Percentiles rank a stretch among this genome's conserved stretches.
Evolutionary conservation across 176 grass and related monocot genomes (phyloP).

Genomic region (Avena atlantica): DNA sequence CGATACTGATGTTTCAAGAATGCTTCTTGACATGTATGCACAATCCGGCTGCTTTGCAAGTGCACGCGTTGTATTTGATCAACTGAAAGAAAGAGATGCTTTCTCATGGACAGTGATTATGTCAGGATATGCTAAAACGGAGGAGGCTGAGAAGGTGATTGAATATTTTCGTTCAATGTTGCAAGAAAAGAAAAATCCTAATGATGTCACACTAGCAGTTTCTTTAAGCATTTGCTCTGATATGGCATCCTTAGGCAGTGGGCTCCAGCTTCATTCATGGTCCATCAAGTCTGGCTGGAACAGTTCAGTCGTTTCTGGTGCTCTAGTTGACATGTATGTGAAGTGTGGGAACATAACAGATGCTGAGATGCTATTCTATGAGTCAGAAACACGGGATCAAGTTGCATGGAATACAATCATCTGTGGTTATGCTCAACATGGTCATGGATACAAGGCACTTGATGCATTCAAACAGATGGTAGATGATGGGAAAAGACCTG

Average conservation of each 20-base stretch:
- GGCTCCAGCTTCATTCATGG: conserved; percentile 52
- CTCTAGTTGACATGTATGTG: conserved; percentile 52
- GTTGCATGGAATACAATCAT: conserved; percentile 54
- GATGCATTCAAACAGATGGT: conserved; percentile 44
- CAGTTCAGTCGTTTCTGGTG: conserved; percentile 37
- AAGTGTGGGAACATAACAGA: conserved; percentile 46
- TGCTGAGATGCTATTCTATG: conserved; percentile 32
- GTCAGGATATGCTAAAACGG: conserved; percentile 46
- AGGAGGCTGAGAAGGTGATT: conserved; percentile 51
- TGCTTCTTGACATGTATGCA: conserved; percentile 58
- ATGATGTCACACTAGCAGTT: conserved; percentile 41
- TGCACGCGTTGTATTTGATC: conserved; percentile 40
- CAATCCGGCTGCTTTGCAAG: conserved; percentile 45
- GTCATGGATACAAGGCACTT: conserved; percentile 39
- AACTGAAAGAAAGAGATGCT: conserved; percentile 49
- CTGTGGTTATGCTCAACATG: conserved; percentile 47
- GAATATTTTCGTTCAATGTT: conserved; percentile 45
- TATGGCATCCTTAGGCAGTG: conserved; percentile 46
- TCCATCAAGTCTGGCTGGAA: conserved; percentile 48
- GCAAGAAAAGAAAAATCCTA: conserved; percentile 42
- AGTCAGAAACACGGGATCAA: conserved; percentile 38
- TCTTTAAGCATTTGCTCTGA: conserved; percentile 45
- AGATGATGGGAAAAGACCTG: conserved; percentile 45
- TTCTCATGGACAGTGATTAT: conserved; percentile 55
- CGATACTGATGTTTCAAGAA: conserved; percentile 50